phyloP scores from a whole-genome alignment of 352 stramenopile genomes.

The Elongisporangium undulatum region DNA sequence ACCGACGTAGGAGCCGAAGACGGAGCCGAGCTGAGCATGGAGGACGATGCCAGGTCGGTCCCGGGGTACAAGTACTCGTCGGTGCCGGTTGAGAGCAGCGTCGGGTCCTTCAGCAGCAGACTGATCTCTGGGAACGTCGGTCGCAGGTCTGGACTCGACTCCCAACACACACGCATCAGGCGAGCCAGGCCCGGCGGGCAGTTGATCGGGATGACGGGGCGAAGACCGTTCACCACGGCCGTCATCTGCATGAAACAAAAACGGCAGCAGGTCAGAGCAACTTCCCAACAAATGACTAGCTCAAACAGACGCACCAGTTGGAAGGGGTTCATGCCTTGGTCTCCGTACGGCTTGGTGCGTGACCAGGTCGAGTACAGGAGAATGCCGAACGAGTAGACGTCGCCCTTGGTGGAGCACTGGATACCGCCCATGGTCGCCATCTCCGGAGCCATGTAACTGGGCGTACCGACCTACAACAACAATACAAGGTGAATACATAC shows the following conservation, averaged over 20 bases:
- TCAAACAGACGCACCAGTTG: constrained; percentile 54
- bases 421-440: constrained; percentile 89
- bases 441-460: constrained; percentile 89
- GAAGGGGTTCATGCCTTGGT: constrained; percentile 88
- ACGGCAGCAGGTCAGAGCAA: constrained; percentile 3
- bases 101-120: constrained; percentile 71
- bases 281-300: not conserved
- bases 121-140: constrained; percentile 81
- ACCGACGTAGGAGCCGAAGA: constrained; percentile 29
- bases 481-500: not conserved
- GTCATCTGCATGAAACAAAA: constrained; percentile 55
- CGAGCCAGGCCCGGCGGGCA: constrained; percentile 69
- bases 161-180: constrained; percentile 84
- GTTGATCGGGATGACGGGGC: constrained; percentile 79
- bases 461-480: constrained; percentile 59
- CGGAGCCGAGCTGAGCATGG: constrained; percentile 23
- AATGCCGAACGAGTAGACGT: constrained; percentile 86
- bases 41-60: constrained; percentile 14
- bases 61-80: constrained; percentile 49
- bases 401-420: constrained; percentile 84
- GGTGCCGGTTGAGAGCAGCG: constrained; percentile 50
- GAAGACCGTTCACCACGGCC: constrained; percentile 79
- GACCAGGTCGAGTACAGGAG: constrained; percentile 87
- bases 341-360: constrained; percentile 83
- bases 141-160: constrained; percentile 61